Evolutionary conservation across 2,329 filamentous ascomycete genomes (phyloP), one percentile per base, ranked within the genome.

Genomic region (Trichoderma citrinoviride): DNA sequence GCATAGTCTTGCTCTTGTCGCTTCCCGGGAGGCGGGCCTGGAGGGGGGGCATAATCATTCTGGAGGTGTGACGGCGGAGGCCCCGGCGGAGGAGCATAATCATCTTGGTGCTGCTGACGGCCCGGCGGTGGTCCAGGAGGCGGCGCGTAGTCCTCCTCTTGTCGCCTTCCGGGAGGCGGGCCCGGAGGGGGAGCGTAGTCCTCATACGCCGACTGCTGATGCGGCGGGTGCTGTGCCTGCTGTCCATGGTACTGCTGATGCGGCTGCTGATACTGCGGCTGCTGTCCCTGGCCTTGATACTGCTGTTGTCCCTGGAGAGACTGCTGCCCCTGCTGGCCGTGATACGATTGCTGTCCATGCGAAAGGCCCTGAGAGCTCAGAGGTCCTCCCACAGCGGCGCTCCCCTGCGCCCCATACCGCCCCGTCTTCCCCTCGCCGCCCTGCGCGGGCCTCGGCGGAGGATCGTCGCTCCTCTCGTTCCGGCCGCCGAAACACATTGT

Each of bases 401-500:
- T 65, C 63, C 33, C 19, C 63, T 29, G 43, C 57, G 53, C 27
- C 41, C 50, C 50, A 43, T 66, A 66, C 19, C 41, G 67, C 40
- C 61, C 65, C 66, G 68, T 70, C 68, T 74, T 75, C 37, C 72
- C 71, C 57, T 72, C 68, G n/a, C 70, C 72, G n/a, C 69, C 66
- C 70, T 73, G 74, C 15, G 57, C 73, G 10, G 79, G 81, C 33
- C 79, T 74, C 3, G 81, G 76, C 7, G 79, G 74, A 21, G 76
- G 76, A 33, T 78, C 78, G 65, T 77, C 71, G 40, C 74, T 71
- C 56, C 72, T 70, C 55, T 78, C 76, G 64, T 80, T 76, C 56
- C 79, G 81, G 68, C 74, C 74, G 50, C 81, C 80, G 69, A 84
- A 84, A 72, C 82, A 85, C 82, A 85, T 84, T 53, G 43, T 66